Evolutionary conservation across 176 grass and related monocot genomes (phyloP), one percentile per base, ranked within the genome.

Genomic region (Aegilops longissima): DNA sequence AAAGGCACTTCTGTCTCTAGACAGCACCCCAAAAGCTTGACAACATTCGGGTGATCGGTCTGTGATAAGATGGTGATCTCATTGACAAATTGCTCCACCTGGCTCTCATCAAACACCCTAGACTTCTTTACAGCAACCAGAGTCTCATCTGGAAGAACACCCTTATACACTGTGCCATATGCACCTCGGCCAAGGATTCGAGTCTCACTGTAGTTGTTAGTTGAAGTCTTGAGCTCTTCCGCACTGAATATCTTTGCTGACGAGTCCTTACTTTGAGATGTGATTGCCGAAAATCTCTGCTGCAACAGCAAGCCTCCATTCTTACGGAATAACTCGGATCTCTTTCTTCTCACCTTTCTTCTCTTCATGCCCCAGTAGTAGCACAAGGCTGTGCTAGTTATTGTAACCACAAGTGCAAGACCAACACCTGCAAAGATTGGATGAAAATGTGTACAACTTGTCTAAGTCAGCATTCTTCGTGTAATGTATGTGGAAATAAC

Each of bases 251-350:
- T 90, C 74, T 85, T 93, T 52, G 88, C 58, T 23, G 78, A 40
- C 0, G 62, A 61, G 47, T 34, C 18, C n/a, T 27, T 40, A 0
- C 24, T 8, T 31, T 85, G 79, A 30, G 92, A 80, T 1, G 82
- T 75, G 17, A 79, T 79, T 23, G 5, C 61, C 1, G 80, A 27
- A 72, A 90, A 70, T 83, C 80, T 87, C 51, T 88, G 86, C 18
- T 90, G 92, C 79, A 93, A 18, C 33, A 90, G 61, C 30, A 93
- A 80, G 1, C 92, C 92, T 62, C 92, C 92, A 36, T 93, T 93
- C 65, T 80, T 85, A 5, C 78, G 54, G 86, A 93, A 93, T 25
- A 83, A 66, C 29, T 88, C 86, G 0, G 78, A 49, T 83, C 83
- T 90, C 4, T 83, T 59, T 69, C 30, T 86, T 54, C 27, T 33